Conservation (phyloP, 352 stramenopile genomes). For the Peronospora belbahrii region DNA sequence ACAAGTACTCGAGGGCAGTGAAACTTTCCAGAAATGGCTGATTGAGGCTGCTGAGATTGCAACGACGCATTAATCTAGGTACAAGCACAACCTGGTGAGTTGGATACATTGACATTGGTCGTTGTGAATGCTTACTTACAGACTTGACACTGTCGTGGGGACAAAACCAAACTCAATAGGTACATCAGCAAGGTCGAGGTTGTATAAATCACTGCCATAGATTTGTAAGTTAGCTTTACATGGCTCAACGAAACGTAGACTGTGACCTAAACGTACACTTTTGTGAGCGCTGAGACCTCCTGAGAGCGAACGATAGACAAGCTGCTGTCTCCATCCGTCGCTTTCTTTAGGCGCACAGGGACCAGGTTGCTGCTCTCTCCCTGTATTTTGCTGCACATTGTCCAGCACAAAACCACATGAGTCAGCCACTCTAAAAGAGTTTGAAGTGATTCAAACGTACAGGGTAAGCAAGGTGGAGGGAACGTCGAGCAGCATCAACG, state of each 20-base stretch:
- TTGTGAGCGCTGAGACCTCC: constrained; percentile 11
- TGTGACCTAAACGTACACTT: constrained; percentile 18
- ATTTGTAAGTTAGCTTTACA: background rate
- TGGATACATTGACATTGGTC: background rate
- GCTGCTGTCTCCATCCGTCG: constrained; percentile 11
- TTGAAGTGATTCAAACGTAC: constrained; percentile 5
- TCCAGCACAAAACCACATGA: background rate
- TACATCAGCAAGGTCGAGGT: constrained; percentile 27
- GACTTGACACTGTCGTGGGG: constrained; percentile 21
- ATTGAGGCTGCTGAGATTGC: constrained; percentile 25
- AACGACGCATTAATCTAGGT: constrained; percentile 20
- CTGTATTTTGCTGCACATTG: constrained; percentile 19
- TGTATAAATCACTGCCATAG: constrained; percentile 23
- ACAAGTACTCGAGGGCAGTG: constrained; percentile 20
- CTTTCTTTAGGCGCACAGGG: constrained; percentile 18
- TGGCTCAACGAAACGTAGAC: background rate
- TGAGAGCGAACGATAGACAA: constrained; percentile 21
- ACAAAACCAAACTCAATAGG: constrained; percentile 21
- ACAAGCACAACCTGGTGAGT: constrained; percentile 1
- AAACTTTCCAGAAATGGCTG: constrained; percentile 31
- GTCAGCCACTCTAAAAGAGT: background rate
- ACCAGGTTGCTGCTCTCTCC: constrained; percentile 13
- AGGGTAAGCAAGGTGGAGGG: constrained; percentile 14
- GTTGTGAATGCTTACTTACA: constrained; percentile 16
- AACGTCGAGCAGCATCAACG: constrained; percentile 27